These are phyloP conservation scores for Lactarius psammicola DNA, from an alignment of 768 basidiomycete species.

Conservation along the genomic window DNA sequence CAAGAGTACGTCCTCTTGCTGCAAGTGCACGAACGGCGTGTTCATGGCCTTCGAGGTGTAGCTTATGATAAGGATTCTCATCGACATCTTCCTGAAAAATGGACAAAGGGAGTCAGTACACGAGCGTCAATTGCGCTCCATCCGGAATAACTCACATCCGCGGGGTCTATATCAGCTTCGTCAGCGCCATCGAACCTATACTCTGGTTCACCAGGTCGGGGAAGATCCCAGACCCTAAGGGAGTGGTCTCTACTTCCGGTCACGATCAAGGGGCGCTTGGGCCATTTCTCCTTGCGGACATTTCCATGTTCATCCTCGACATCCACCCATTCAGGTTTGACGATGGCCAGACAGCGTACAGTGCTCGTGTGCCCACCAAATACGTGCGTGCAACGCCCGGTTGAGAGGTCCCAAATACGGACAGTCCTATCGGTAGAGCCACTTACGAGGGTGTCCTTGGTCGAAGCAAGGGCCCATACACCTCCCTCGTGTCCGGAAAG, in stretches of 20 bases:
- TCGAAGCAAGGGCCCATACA: conserved; percentile 94
- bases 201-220: conserved; percentile 69
- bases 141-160: conserved; percentile 39
- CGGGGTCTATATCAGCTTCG: conserved; percentile 57
- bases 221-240: conserved; percentile 65
- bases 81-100: conserved; percentile 57
- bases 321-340: conserved; percentile 87
- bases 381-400: conserved; percentile 82
- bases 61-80: conserved; percentile 86
- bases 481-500: conserved; percentile 93
- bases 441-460: conserved; percentile 83
- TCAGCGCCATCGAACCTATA: conserved; percentile 66
- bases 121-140: neutral
- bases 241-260: conserved; percentile 71
- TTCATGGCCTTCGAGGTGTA: conserved; percentile 84
- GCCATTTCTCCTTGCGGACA: conserved; percentile 67
- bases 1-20: conserved; percentile 82
- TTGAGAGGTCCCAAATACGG: conserved; percentile 83
- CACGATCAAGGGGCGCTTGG: conserved; percentile 68
- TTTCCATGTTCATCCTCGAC: conserved; percentile 62
- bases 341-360: conserved; percentile 92
- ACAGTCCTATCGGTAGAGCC: conserved; percentile 94
- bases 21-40: conserved; percentile 92
- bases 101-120: conserved; percentile 3
- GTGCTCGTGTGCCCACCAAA: conserved; percentile 97